Evolutionary conservation across 352 stramenopile species (phyloP).

Genomic region (Pythium phragmiticola): DNA sequence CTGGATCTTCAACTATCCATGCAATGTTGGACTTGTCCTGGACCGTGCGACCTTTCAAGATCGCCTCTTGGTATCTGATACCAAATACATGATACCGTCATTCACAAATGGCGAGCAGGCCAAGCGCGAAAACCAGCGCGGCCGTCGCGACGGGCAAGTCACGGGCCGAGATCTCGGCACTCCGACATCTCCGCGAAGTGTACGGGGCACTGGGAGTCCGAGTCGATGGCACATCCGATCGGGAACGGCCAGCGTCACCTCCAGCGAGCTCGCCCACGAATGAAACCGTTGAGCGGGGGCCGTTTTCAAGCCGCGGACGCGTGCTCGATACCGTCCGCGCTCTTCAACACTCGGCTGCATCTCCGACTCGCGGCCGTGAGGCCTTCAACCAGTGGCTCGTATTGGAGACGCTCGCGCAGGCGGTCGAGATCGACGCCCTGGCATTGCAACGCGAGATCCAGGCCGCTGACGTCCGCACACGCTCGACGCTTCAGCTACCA

Average conservation of each 20-base stretch:
- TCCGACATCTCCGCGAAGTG: slow-evolving; percentile 30
- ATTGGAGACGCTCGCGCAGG: slow-evolving; percentile 18
- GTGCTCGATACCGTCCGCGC: slow-evolving; percentile 27
- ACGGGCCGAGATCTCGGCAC: slow-evolving; percentile 31
- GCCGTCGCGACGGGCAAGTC: slow-evolving; percentile 21
- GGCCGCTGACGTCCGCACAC: slow-evolving; percentile 18
- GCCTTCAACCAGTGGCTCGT: slow-evolving; percentile 30
- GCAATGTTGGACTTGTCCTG: slow-evolving; percentile 1
- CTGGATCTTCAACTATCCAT: background rate
- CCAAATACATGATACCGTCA: background rate
- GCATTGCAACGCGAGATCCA: slow-evolving; percentile 32
- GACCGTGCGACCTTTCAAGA: slow-evolving; percentile 22
- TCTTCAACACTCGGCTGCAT: slow-evolving; percentile 13
- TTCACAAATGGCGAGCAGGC: background rate
- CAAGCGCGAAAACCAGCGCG: background rate
- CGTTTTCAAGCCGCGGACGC: background rate
- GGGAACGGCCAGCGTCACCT: background rate
- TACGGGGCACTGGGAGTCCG: slow-evolving; percentile 26
- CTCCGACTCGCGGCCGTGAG: background rate
- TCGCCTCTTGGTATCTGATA: slow-evolving; percentile 10
- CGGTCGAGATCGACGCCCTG: slow-evolving; percentile 14
- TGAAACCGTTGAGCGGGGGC: background rate
- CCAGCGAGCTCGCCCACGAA: background rate
- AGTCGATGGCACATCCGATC: background rate
- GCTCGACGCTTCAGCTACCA: slow-evolving; percentile 19